Percentiles rank a stretch among this genome's conserved stretches.
Evolutionary conservation across 495 filamentous ascomycete genomes (phyloP).

Genomic region (Penicillium samsonianum): DNA sequence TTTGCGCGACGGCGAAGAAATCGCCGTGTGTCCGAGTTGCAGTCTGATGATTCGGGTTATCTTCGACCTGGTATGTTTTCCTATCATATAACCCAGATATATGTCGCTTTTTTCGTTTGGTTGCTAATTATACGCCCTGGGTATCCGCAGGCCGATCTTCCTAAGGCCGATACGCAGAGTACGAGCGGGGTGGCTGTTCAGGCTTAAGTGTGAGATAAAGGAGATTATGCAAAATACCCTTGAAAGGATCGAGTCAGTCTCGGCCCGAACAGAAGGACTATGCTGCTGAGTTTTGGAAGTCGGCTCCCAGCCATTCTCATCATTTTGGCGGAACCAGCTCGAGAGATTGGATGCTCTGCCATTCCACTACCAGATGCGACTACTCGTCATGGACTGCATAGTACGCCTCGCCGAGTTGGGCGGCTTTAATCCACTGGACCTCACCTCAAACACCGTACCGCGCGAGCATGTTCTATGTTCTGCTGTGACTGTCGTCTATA

Average conservation of each 20-base stretch:
- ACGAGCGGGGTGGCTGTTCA: conserved; percentile 41
- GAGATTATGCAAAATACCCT: not conserved
- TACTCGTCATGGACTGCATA: not conserved
- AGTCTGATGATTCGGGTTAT: conserved; percentile 95
- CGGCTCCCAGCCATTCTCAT: not conserved
- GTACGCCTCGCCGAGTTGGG: not conserved
- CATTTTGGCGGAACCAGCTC: not conserved
- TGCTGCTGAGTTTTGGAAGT: not conserved
- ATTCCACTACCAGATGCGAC: not conserved
- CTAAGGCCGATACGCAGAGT: conserved; percentile 39
- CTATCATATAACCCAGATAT: not conserved
- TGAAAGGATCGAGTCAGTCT: not conserved
- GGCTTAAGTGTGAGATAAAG: conserved; percentile 27
- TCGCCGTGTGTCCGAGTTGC: conserved; percentile 94
- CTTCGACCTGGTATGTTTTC: conserved; percentile 72
- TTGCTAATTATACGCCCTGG: conserved; percentile 21
- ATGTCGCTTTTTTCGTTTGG: not conserved
- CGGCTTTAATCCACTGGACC: not conserved
- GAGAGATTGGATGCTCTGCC: not conserved
- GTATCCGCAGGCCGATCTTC: conserved; percentile 43
- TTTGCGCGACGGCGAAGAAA: conserved; percentile 83
- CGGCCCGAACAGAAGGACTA: not conserved
- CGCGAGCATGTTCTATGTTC: not conserved
- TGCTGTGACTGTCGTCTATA: not conserved
- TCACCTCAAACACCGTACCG: not conserved